These are phyloP conservation scores for Metschnikowia sp. DNA, from an alignment of 805 yeast species.

Conservation along the genomic window DNA sequence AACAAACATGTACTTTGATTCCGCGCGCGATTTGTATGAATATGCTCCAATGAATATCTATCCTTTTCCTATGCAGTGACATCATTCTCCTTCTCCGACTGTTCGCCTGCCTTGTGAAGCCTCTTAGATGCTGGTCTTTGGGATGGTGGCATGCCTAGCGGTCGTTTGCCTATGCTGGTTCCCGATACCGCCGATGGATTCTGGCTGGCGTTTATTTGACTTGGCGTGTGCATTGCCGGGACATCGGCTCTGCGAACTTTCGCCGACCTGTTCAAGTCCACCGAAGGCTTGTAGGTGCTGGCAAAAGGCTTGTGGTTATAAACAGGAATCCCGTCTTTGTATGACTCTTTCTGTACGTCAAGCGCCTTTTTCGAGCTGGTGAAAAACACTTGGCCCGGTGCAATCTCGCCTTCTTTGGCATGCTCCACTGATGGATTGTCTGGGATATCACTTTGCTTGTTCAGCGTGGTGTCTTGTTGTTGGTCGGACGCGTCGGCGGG, in stretches of 20 bases:
- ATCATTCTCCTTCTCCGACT: constrained; percentile 8
- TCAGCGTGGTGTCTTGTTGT: background rate
- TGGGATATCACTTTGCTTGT: background rate
- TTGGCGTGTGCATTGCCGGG: constrained; percentile 20
- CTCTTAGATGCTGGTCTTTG: constrained; percentile 26
- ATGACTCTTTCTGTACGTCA: constrained; percentile 16
- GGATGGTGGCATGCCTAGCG: constrained; percentile 34
- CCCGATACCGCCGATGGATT: constrained; percentile 1
- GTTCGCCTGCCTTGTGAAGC: constrained; percentile 16
- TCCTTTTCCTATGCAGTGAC: background rate
- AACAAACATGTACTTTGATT: too few relatives aligned
- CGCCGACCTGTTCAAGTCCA: constrained; percentile 66
- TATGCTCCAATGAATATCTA: too few relatives aligned
- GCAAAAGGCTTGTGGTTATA: constrained; percentile 49
- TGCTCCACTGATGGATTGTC: background rate
- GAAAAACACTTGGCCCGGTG: constrained; percentile 18
- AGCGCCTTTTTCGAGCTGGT: constrained; percentile 19
- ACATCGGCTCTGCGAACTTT: constrained; percentile 48
- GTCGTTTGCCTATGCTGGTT: constrained; percentile 22
- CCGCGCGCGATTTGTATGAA: too few relatives aligned
- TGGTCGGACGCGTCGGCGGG: constrained; percentile 1
- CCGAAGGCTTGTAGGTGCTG: constrained; percentile 46
- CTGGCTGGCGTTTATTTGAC: constrained; percentile 11
- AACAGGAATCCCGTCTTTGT: constrained; percentile 48
- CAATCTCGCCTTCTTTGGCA: background rate